Evolutionary conservation across 1,284 basidiomycete species (phyloP), one percentile per base, ranked within the genome.

Genomic region (Fomitopsis schrenkii): DNA sequence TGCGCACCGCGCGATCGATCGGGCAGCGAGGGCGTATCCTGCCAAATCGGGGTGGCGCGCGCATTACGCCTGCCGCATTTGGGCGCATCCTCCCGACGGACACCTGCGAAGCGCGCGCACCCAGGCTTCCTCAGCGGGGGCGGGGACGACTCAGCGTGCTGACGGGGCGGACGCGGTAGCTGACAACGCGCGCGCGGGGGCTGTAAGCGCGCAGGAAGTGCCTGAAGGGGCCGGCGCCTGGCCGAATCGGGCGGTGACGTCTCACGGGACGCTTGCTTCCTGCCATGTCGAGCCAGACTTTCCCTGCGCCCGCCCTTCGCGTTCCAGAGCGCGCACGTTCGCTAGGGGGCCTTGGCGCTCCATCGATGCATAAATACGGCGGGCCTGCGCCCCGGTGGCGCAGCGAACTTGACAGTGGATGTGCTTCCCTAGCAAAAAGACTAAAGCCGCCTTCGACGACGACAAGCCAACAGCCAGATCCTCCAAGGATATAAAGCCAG

Each of bases 391-490:
- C n/a, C 44, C 6, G 8, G 44, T 35, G 48, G 59, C 22, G 54
- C 57, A 54, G 54, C 58, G 45, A 36, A 26, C 58, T 57, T 15
- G 38, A 50, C 60, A 50, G 48, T 69, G 65, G 55, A 80, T 80
- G 77, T 79, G 79, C 63, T 77, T 80, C 68, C 76, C 78, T 55
- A 72, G 74, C 57, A 79, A 74, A 58, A 69, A 74, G 9, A 75
- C 75, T 61, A 79, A 72, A 62, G 65, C 70, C 54, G 71, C 68
- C 67, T 72, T 75, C 6, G 77, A 73, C 67, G 67, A 71, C 59
- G 73, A 70, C 59, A 59, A 64, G 50, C 44, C 59, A 53, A 59
- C 62, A 2, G 59, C 52, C 35, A 60, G 71, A 35, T 58, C 61
- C 53, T 55, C 64, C 45, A 63, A 66, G 48, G 55, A 60, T 55